Conservation (phyloP, 495 filamentous ascomycete species). For the Parmelia sp. region DNA sequence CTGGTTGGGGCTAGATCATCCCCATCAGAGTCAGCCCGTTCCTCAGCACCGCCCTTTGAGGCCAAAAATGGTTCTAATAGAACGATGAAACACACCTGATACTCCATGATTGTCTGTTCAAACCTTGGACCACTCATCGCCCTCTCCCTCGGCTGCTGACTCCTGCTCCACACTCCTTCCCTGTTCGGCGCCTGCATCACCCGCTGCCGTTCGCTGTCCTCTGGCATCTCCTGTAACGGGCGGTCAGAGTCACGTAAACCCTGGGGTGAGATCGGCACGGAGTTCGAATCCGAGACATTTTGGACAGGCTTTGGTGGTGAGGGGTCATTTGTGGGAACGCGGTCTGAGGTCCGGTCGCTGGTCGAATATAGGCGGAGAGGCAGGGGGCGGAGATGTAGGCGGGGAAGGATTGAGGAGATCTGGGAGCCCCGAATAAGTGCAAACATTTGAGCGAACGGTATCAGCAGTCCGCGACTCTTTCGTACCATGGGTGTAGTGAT, state of each 20-base stretch:
- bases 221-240: constrained; percentile 50
- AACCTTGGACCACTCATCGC: constrained; percentile 93
- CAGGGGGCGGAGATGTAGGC: constrained; percentile 4
- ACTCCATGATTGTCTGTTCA: constrained; percentile 88
- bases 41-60: background rate
- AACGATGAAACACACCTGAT: constrained; percentile 60
- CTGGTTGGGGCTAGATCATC: constrained; percentile 64
- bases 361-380: constrained; percentile 17
- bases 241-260: constrained; percentile 36
- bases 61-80: background rate
- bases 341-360: constrained; percentile 31
- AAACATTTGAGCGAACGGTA: constrained; percentile 6
- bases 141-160: constrained; percentile 67
- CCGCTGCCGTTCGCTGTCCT: constrained; percentile 54
- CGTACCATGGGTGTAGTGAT: too few relatives aligned
- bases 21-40: constrained; percentile 3
- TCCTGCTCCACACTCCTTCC: constrained; percentile 67
- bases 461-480: background rate
- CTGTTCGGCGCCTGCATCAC: constrained; percentile 84
- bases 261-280: constrained; percentile 46
- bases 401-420: constrained; percentile 4
- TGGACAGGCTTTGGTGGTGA: constrained; percentile 41
- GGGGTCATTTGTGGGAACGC: constrained; percentile 49
- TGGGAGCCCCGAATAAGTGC: constrained; percentile 6
- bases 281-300: constrained; percentile 58